Conservation (phyloP, 345 rosid genomes). For the Brassica cretica region DNA sequence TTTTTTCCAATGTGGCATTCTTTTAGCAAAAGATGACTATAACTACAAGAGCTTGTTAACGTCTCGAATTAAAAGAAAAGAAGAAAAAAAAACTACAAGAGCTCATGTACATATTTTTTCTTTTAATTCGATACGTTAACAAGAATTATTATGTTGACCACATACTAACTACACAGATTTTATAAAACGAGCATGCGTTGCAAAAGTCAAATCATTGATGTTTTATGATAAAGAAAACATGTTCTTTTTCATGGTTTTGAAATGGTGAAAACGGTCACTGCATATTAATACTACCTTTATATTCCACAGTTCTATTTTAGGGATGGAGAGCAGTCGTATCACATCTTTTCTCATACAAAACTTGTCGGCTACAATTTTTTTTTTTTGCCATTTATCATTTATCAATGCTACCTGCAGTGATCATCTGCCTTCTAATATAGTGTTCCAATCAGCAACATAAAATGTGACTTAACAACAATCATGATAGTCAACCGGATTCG, state of each 20-base stretch:
- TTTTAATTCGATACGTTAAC: background rate
- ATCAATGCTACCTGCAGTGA: background rate
- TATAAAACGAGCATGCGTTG: slow-evolving; percentile 12
- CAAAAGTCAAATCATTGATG: background rate
- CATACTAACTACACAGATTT: background rate
- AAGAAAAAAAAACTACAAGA: background rate
- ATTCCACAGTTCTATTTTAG: background rate
- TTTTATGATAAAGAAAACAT: background rate
- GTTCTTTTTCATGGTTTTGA: background rate
- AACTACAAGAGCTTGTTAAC: background rate
- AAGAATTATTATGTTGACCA: slow-evolving; percentile 1
- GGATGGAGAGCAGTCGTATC: background rate
- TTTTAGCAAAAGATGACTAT: slow-evolving; percentile 26
- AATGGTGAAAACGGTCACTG: background rate
- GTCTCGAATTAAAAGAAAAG: no score
- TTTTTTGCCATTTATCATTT: background rate
- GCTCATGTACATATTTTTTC: background rate
- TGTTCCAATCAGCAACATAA: slow-evolving; percentile 11
- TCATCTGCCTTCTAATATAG: background rate
- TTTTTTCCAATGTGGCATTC: slow-evolving; percentile 27
- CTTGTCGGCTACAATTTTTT: background rate
- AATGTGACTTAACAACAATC: slow-evolving; percentile 8
- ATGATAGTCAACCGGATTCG: slow-evolving; percentile 9
- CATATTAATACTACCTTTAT: background rate
- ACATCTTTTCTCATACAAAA: background rate